A percentile compares a stretch with the other conserved stretches of the same genome.
These are phyloP conservation scores for Voacanga thouarsii DNA, from an alignment of 257 asterid genomes.

Conservation along the genomic window DNA sequence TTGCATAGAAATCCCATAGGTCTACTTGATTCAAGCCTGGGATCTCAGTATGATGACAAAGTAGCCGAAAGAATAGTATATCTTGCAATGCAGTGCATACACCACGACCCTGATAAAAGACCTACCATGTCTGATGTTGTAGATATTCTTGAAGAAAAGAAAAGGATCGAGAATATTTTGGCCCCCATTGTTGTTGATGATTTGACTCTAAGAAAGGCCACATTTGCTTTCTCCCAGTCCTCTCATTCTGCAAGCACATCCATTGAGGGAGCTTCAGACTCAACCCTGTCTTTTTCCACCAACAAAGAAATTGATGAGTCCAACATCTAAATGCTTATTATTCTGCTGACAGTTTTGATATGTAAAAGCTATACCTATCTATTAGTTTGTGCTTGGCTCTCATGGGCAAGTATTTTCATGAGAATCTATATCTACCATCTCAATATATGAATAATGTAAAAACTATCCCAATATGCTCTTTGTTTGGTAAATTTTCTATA, in stretches of 20 bases:
- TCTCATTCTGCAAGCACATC: constrained; percentile 15
- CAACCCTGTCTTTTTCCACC: neutral
- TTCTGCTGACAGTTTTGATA: no score
- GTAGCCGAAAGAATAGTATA: constrained; percentile 9
- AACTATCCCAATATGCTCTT: neutral
- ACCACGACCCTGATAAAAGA: constrained; percentile 14
- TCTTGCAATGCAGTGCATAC: constrained; percentile 24
- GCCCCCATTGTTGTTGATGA: neutral
- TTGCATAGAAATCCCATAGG: constrained; percentile 9
- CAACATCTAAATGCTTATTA: no score
- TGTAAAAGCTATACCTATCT: no score
- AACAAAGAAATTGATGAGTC: constrained; percentile 17
- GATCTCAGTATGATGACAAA: constrained; percentile 4
- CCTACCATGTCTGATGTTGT: constrained; percentile 27
- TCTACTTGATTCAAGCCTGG: constrained; percentile 19
- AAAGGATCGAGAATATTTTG: neutral
- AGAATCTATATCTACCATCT: no score
- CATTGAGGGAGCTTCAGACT: constrained; percentile 12
- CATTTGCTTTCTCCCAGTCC: constrained; percentile 6
- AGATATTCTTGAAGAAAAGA: constrained; percentile 21
- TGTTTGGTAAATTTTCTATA: no score
- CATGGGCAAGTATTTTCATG: no score
- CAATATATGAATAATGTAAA: no score
- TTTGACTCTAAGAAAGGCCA: neutral
- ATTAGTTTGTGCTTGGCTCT: no score